Evolutionary conservation across 1,284 basidiomycete species (phyloP), one percentile per base, ranked within the genome.

Genomic region (Naganishia liquefaciens): DNA sequence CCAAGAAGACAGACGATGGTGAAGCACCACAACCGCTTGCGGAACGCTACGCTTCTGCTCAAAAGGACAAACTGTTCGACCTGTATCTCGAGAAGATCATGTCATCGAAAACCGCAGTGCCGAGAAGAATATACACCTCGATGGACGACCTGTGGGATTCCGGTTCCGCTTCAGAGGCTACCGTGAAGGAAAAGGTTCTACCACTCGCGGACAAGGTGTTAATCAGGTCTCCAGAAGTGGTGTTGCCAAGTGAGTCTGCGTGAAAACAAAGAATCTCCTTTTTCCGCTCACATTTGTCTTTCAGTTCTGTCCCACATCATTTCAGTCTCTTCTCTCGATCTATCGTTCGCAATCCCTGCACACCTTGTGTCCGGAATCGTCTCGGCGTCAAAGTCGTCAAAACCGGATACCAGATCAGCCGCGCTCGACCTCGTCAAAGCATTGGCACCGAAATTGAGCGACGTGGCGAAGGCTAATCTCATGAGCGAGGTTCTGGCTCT

Each of bases 331-430:
- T 66, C 81, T 0, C 82, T 85, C 52, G 74, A 84, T 1, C 75
- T 92, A 11, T 81, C 84, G 23, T 70, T 78, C 17, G 80, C 84
- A 25, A 74, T 82, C 7, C 86, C 90, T 74, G 82, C 83, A 54
- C 85, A 86, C 65, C 75, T 93, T 5, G 79, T 92, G 13, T 81
- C 84, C 0, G 83, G 88, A 47, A 80, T 85, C 30, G 80, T 93
- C 62, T 88, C 85, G 68, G 84, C 84, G 55, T 81, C 90, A 23
- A 94, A 93, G 77, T 94, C 92, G 0, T 85, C 83, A 65, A 93
- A 91, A 68, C 71, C 84, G 0, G 70, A 81, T 27, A 87, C 87
- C 2, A 86, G 92, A 30, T 67, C 80, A 0, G 84, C 84, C 65
- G 82, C 88, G 0, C 76, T 86, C 37, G 74, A 79, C 0, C 80